phyloP scores from a whole-genome alignment of 306 rosid genomes.

The Betula pendula region DNA sequence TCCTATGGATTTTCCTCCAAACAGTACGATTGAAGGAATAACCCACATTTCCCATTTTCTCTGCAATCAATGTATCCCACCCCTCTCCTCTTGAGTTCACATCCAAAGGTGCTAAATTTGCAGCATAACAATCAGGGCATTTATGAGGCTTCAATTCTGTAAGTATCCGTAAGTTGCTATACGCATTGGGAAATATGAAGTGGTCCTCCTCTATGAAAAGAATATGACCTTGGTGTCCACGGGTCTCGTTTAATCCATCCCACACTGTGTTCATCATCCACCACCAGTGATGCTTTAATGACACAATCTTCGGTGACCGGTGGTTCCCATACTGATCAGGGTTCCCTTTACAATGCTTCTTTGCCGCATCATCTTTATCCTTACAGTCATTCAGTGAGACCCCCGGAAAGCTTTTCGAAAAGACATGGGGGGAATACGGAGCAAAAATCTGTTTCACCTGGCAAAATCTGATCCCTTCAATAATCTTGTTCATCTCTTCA shows the following conservation, averaged over 20 bases:
- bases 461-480: constrained; percentile 68
- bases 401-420: constrained; percentile 71
- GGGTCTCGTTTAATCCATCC: constrained; percentile 87
- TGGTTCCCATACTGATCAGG: constrained; percentile 96
- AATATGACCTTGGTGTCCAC: constrained; percentile 59
- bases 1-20: constrained; percentile 87
- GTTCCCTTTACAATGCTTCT: constrained; percentile 56
- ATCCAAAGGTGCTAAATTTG: constrained; percentile 93
- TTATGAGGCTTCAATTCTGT: constrained; percentile 61
- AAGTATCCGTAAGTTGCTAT: constrained; percentile 74
- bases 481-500: constrained; percentile 76
- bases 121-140: constrained; percentile 89
- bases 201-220: constrained; percentile 97
- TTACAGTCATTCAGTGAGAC: constrained; percentile 66
- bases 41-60: constrained; percentile 96
- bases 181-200: constrained; percentile 82
- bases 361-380: constrained; percentile 50
- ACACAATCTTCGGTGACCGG: constrained; percentile 78
- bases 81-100: constrained; percentile 92
- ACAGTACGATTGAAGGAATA: constrained; percentile 78
- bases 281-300: constrained; percentile 99
- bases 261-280: constrained; percentile 98
- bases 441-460: constrained; percentile 93
- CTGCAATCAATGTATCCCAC: constrained; percentile 63
- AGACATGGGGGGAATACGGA: constrained; percentile 85